phyloP scores from a whole-genome alignment of 208 protist genomes.

The Jaenimonas drosophilae region DNA sequence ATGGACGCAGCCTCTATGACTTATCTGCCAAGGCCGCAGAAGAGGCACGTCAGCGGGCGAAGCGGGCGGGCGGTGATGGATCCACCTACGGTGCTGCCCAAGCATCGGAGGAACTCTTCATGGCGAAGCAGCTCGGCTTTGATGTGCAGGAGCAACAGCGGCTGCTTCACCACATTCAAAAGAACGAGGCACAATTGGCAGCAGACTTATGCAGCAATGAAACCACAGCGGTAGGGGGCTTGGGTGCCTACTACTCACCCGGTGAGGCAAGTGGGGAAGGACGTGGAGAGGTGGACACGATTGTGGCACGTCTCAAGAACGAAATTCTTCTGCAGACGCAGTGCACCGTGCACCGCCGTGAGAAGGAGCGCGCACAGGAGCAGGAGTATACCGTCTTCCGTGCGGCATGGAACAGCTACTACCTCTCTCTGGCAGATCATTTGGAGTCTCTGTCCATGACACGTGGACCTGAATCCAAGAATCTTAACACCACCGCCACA shows the following conservation, averaged over 20 bases:
- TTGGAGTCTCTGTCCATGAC: constrained; percentile 37
- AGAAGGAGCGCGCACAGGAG: constrained; percentile 35
- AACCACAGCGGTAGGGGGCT: too few relatives aligned
- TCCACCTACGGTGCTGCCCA: constrained; percentile 18
- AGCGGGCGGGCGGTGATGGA: constrained; percentile 4
- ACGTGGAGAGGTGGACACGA: constrained; percentile 32
- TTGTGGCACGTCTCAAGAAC: constrained; percentile 40
- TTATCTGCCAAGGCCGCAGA: constrained; percentile 36
- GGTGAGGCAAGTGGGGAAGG: constrained; percentile 10
- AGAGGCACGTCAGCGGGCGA: constrained; percentile 16
- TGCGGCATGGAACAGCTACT: constrained; percentile 44
- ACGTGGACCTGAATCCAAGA: background rate
- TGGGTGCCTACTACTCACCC: constrained; percentile 4
- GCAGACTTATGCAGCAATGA: too few relatives aligned
- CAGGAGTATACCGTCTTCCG: constrained; percentile 47
- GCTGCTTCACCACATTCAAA: constrained; percentile 61
- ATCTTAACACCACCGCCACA: background rate
- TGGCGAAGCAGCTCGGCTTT: constrained; percentile 69
- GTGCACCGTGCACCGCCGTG: constrained; percentile 47
- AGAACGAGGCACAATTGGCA: constrained; percentile 31
- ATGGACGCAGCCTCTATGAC: constrained; percentile 56
- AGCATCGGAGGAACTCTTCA: constrained; percentile 75
- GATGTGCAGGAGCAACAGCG: constrained; percentile 74
- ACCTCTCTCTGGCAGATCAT: constrained; percentile 51
- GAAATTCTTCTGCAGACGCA: constrained; percentile 47